A percentile compares a stretch with the other conserved stretches of the same genome.
Conservation (phyloP, 2,329 filamentous ascomycete species). For the Talaromyces piceae region DNA sequence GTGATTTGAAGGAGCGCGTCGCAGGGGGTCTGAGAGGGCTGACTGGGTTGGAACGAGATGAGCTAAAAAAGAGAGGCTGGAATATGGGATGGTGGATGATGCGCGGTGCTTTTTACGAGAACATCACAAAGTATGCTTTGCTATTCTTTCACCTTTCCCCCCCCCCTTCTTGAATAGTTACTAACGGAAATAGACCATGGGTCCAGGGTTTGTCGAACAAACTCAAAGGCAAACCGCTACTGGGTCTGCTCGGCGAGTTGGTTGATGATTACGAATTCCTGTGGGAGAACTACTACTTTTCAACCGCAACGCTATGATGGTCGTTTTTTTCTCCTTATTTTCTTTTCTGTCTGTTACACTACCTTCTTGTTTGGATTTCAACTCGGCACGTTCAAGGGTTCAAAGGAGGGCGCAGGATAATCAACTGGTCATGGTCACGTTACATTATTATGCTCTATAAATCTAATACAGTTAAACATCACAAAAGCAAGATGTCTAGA, state of each 20-base stretch:
- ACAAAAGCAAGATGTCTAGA: too few relatives aligned
- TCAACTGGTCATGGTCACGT: too few relatives aligned
- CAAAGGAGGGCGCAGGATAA: too few relatives aligned
- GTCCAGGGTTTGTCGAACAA: conserved; percentile 63
- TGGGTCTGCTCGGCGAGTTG: conserved; percentile 75
- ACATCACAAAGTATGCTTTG: conserved; percentile 59
- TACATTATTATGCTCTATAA: conserved; percentile 16
- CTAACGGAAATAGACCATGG: conserved; percentile 39
- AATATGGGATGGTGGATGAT: conserved; percentile 92
- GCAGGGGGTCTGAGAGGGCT: conserved; percentile 67
- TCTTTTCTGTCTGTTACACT: conserved; percentile 1
- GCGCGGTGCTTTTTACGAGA: conserved; percentile 95
- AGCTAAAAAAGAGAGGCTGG: conserved; percentile 82
- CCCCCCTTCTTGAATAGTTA: background rate
- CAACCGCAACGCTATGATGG: conserved; percentile 49
- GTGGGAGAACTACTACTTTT: conserved; percentile 97
- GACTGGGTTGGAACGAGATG: conserved; percentile 80
- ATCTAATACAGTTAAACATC: conserved; percentile 1
- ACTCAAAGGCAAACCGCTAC: conserved; percentile 64
- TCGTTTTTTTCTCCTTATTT: background rate
- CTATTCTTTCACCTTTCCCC: background rate
- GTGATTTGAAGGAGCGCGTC: conserved; percentile 53
- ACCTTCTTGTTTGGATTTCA: too few relatives aligned
- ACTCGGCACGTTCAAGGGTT: too few relatives aligned
- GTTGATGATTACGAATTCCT: conserved; percentile 95